Evolutionary conservation across 2,329 filamentous ascomycete species (phyloP).

Genomic region (Paraphoma chrysanthemicola): DNA sequence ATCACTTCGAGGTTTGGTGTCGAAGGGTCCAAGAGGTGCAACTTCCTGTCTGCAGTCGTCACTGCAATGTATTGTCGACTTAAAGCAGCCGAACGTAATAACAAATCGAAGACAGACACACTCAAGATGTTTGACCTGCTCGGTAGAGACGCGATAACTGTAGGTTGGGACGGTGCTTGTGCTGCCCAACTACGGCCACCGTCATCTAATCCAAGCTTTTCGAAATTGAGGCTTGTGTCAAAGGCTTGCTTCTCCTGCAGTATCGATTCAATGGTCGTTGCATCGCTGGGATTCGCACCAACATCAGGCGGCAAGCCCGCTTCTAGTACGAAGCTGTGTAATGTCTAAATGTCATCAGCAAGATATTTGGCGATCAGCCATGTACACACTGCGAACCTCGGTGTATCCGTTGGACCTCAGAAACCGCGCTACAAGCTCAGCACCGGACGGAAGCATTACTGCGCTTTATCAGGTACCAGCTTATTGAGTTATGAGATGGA

Average conservation of each 20-base stretch:
- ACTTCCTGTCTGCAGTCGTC: constrained; percentile 49
- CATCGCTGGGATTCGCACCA: constrained; percentile 50
- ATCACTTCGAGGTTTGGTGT: constrained; percentile 39
- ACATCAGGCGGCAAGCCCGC: constrained; percentile 61
- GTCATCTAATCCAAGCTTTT: constrained; percentile 60
- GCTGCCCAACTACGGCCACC: constrained; percentile 53
- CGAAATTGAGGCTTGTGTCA: constrained; percentile 62
- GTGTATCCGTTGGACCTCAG: constrained; percentile 49
- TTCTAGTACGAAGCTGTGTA: constrained; percentile 65
- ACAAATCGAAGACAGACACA: constrained; percentile 53
- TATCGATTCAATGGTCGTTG: constrained; percentile 65
- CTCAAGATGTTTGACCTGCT: constrained; percentile 62
- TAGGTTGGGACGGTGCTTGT: constrained; percentile 56
- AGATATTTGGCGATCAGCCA: not conserved
- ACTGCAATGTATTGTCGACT: constrained; percentile 37
- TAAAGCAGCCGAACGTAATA: constrained; percentile 14
- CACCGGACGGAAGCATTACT: constrained; percentile 46
- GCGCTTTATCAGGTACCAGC: not conserved
- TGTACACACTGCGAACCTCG: constrained; percentile 41
- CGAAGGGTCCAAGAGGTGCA: constrained; percentile 55
- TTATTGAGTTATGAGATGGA: not conserved
- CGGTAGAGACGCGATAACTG: constrained; percentile 52
- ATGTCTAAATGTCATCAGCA: constrained; percentile 52
- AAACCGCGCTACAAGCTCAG: constrained; percentile 52
- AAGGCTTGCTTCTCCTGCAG: constrained; percentile 67